Base-by-base conservation (phyloP, 768 basidiomycete genomes). In the Lactarius sp. region DNA sequence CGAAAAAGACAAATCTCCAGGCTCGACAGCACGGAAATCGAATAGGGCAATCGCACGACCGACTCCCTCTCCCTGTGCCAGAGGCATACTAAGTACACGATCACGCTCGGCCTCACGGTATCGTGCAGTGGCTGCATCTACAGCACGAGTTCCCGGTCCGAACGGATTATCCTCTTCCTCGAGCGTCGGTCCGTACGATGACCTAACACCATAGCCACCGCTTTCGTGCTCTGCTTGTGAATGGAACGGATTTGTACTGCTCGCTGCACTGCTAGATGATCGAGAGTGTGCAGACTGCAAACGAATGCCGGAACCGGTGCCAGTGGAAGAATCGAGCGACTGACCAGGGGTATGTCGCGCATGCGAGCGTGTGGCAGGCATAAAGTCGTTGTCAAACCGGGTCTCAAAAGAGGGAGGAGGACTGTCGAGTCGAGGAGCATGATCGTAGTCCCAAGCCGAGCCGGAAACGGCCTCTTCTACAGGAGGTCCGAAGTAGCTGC, bases 21-120 rank as follows among this genome's bases (percentile, higher is more conserved):
- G 71, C 88, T 91, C 85, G 16, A 87, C 81, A 27, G 89, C 90
- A 41, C 81, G 72, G 73, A 89, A 92, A 73, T 88, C 79, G 70
- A 83, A 91, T 62, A 90, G 70, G 3, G 91, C 90, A 52, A 92
- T 84, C 4, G 86, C 90, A 56, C 87, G 82, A 14, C 80, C 85
- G 22, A 91, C 76, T 31, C 87, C 87, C 70, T 88, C 85, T 56
- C 77, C 73, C 56, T 79, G 81, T 42, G 75, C 69, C 50, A 85
- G 73, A 34, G 85, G 82, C 59, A 72, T 74, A 37, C 71, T 72
- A 31, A 85, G 70, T 81, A 75, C 63, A 76, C 75, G 60, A 83
- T 74, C 51, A 18, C 62, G 62, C 47, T 65, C 62, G 3, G 62
- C 41, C 20, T 56, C 65, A 22, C 64, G 64, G 50, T 56, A 42